Conservation (phyloP, 1,284 basidiomycete genomes). For the Papiliotrema nemorosa region DNA sequence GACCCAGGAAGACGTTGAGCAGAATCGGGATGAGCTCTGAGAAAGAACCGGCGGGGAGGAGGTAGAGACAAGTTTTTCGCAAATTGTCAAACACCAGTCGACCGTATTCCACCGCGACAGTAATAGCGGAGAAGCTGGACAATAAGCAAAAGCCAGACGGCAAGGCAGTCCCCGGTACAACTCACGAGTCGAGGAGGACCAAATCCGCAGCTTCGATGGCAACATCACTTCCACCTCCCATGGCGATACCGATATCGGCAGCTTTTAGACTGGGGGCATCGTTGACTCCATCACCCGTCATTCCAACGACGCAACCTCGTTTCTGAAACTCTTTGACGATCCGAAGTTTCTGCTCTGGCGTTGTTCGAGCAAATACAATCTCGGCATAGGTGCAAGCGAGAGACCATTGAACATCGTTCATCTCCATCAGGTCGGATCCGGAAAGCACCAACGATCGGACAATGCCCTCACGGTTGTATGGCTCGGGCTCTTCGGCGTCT, state of each 20-base stretch:
- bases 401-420: conserved; percentile 56
- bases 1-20: conserved; percentile 54
- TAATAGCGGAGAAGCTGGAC: conserved; percentile 49
- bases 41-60: conserved; percentile 54
- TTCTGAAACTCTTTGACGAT: conserved; percentile 63
- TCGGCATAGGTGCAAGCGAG: conserved; percentile 59
- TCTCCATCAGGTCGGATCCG: conserved; percentile 56
- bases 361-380: conserved; percentile 69
- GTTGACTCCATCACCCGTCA: conserved; percentile 67
- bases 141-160: no score
- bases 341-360: conserved; percentile 67
- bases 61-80: conserved; percentile 52
- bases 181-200: conserved; percentile 42
- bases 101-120: conserved; percentile 55
- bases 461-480: conserved; percentile 8
- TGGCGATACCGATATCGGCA: conserved; percentile 54
- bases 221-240: conserved; percentile 52
- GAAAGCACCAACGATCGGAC: conserved; percentile 49
- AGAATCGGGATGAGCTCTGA: conserved; percentile 67
- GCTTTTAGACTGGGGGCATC: conserved; percentile 60
- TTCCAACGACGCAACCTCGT: conserved; percentile 57
- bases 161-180: no score
- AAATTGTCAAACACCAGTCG: conserved; percentile 68
- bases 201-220: conserved; percentile 50
- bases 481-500: conserved; percentile 27